These are phyloP conservation scores for Melastoma candidum DNA, from an alignment of 441 rosid species.

Conservation along the genomic window DNA sequence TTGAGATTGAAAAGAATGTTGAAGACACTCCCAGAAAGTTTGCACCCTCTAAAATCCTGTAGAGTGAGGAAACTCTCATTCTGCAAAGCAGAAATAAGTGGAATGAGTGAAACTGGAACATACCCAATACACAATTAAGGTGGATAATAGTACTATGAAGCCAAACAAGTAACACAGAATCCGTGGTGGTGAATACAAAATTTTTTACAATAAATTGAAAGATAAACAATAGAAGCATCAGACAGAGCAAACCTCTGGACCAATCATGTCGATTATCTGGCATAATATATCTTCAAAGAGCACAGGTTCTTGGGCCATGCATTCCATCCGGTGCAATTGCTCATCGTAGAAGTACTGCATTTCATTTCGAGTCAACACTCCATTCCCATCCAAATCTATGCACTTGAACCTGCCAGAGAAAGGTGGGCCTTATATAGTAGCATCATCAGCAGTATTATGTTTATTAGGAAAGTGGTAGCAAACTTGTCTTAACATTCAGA, in stretches of 20 bases:
- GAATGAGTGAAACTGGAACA: neutral
- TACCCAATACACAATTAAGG: neutral
- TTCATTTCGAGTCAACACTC: conserved; percentile 46
- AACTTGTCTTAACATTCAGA: too few relatives aligned
- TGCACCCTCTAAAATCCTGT: conserved; percentile 66
- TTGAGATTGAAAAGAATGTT: conserved; percentile 22
- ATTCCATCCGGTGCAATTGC: conserved; percentile 66
- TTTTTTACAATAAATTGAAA: neutral
- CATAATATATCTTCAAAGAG: conserved; percentile 51
- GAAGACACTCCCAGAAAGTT: conserved; percentile 83
- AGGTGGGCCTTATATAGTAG: too few relatives aligned
- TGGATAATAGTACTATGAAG: conserved; percentile 17
- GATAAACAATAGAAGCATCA: conserved; percentile 1
- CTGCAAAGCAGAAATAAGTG: conserved; percentile 29
- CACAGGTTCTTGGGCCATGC: conserved; percentile 52
- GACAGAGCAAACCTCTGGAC: conserved; percentile 35
- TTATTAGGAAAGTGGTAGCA: too few relatives aligned
- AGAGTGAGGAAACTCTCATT: conserved; percentile 51
- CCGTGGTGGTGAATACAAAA: neutral
- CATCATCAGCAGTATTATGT: too few relatives aligned
- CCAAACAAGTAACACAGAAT: neutral
- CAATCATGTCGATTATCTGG: conserved; percentile 58
- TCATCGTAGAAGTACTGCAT: conserved; percentile 58
- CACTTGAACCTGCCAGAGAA: conserved; percentile 43
- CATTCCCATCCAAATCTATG: conserved; percentile 59